A percentile compares a stretch with the other conserved stretches of the same genome.
Conservation (phyloP, 106 monocot species). For the Dendrobium officinale region DNA sequence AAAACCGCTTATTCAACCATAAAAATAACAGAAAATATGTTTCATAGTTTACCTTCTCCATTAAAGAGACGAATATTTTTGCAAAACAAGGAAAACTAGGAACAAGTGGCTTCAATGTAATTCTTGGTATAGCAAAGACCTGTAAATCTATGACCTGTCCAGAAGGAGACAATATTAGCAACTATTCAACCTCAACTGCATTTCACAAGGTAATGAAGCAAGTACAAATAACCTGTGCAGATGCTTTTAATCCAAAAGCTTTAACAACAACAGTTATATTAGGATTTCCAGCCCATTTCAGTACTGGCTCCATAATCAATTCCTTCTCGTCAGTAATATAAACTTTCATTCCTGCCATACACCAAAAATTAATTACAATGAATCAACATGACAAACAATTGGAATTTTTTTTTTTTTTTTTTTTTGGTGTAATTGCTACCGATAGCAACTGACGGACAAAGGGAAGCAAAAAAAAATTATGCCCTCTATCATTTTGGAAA, state of each 20-base stretch:
- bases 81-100: constrained; percentile 58
- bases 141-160: constrained; percentile 46
- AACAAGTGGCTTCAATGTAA: constrained; percentile 50
- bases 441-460: not conserved
- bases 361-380: not conserved
- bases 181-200: not conserved
- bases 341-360: constrained; percentile 32
- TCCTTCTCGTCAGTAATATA: constrained; percentile 35
- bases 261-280: constrained; percentile 36
- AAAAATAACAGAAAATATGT: not conserved
- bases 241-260: constrained; percentile 45
- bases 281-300: constrained; percentile 64
- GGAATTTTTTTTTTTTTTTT: not conserved
- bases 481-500: not conserved
- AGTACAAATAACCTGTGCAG: constrained; percentile 20
- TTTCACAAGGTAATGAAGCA: not conserved
- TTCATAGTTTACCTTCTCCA: constrained; percentile 41
- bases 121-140: constrained; percentile 46
- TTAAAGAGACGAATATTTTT: constrained; percentile 45
- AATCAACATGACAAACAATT: not conserved
- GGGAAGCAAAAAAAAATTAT: not conserved
- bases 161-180: not conserved
- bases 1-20: not conserved
- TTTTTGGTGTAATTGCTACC: not conserved
- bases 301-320: constrained; percentile 48